Percentiles rank a stretch among this genome's conserved stretches.
Conservation (phyloP, 2,329 filamentous ascomycete species). For the Didymellaceae sp. region DNA sequence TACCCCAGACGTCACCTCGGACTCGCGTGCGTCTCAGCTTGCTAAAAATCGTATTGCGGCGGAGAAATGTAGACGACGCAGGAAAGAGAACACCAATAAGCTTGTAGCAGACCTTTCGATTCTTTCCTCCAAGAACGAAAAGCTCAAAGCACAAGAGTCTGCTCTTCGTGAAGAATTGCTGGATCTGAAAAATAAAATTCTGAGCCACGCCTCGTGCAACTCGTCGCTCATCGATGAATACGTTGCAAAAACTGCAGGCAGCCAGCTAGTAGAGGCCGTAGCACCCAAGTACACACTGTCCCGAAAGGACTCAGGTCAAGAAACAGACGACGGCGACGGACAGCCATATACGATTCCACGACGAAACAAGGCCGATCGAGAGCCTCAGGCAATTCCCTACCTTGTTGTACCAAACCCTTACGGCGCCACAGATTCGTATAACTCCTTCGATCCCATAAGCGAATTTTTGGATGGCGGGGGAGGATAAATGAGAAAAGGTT, state of each 20-base stretch:
- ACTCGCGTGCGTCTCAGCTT: not conserved
- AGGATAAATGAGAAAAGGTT: too few relatives aligned
- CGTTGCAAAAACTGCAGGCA: constrained; percentile 33
- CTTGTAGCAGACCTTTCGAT: not conserved
- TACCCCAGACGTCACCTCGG: not conserved
- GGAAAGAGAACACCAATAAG: not conserved
- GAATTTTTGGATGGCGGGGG: too few relatives aligned
- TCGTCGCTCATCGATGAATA: not conserved
- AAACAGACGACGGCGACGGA: too few relatives aligned
- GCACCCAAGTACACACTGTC: constrained; percentile 1
- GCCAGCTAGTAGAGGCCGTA: constrained; percentile 37
- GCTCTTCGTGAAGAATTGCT: not conserved
- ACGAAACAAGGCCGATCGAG: not conserved
- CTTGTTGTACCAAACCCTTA: not conserved
- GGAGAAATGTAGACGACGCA: not conserved
- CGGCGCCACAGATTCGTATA: not conserved
- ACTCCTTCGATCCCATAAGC: too few relatives aligned
- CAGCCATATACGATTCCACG: too few relatives aligned
- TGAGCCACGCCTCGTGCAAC: not conserved
- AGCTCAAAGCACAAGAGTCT: not conserved
- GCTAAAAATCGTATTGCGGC: not conserved
- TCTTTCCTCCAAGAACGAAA: not conserved
- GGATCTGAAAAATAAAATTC: not conserved
- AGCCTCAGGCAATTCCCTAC: not conserved
- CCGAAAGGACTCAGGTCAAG: not conserved